Base-by-base conservation (phyloP, 768 basidiomycete species). In the Dentipellis fragilis region DNA sequence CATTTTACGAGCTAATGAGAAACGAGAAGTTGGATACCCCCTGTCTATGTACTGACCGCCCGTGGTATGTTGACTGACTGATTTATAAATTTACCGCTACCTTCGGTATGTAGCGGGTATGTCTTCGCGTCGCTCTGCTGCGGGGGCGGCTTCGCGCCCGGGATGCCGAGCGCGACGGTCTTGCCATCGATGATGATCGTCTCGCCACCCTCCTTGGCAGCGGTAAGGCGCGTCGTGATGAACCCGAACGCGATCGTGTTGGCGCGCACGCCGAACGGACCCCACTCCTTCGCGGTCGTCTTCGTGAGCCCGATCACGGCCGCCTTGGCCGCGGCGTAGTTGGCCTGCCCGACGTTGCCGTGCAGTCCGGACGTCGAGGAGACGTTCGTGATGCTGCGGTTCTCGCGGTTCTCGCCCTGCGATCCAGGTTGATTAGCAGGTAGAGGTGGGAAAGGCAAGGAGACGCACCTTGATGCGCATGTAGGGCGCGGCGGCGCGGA, bases 261-360 rank as follows among this genome's bases (percentile, higher is more conserved):
- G 23, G 85, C 85, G 51, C 89, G 85, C 19, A 91, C 87, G 61
- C 84, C 84, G 69, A 85, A 90, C 3, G 74, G 69, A 34, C 90
- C 90, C 89, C 89, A 93, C 66, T 93, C 90, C 67, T 92, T 93
- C 49, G 84, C 83, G 60, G 89, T 82, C 40, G 89, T 92, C 74
- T 91, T 92, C 39, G 89, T 87, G 52, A 92, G 72, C 12, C 89
- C 90, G 56, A 85, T 63, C 40, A 92, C 81, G 8, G 85, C 89
- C 11, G 87, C 72, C 64, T 90, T 91, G 58, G 85, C 89, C 1
- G 87, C 79, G 21, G 89, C 81, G 63, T 89, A 90, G 71, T 91
- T 91, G 14, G 75, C 83, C 68, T 92, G 90, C 4, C 90, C 91
- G 52, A 91, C 85, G 67, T 89, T 91, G 17, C 89, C 90, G 67